Evolutionary conservation across 2,329 filamentous ascomycete species (phyloP), one percentile per base, ranked within the genome.

Genomic region (Neopestalotiopsis sp.): DNA sequence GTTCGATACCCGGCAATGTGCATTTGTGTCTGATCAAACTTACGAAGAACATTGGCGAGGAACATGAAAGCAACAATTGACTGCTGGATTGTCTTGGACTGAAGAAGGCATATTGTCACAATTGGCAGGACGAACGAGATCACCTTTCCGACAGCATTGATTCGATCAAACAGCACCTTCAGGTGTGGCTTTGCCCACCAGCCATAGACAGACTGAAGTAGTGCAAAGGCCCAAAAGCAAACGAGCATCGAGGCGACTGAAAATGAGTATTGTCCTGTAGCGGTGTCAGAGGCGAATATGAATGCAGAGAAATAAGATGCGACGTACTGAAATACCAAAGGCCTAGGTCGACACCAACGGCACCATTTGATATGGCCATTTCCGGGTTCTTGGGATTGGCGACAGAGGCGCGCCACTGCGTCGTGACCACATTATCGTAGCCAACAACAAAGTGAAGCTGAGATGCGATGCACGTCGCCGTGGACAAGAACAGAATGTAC

Each of bases 311-410:
- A 14, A 24, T 2, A 17, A 14, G 5, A 10, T 4, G 14, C 38
- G 40, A 66, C 69, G 9, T 61, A 73, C 72, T 70, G 32, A 73
- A 70, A 66, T 72, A 72, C 65, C 69, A 73, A 4, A 73, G 66
- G 1, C 61, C 71, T 4, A 73, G 59, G 58, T 72, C 69, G 6
- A 67, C 10, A 14, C 71, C 70, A 3, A 67, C 69, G n/a, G 69
- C 62, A 10, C 70, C 67, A 40, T 72, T 72, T 24, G 70, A 67
- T 17, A 72, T 65, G 12, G 69, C 63, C 28, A 71, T 67, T 56
- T 73, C 68, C 5, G 72, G 68, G 30, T 66, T 71, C n/a, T 62
- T 66, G n/a, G 63, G 57, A 20, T 70, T 56, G 1, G 65, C 62
- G 9, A 61, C 28, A 4, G 71, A 64, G 13, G 70, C 63, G 14